Evolutionary conservation across 169 alveolate species (phyloP).

Genomic region (Plasmodium berghei): DNA sequence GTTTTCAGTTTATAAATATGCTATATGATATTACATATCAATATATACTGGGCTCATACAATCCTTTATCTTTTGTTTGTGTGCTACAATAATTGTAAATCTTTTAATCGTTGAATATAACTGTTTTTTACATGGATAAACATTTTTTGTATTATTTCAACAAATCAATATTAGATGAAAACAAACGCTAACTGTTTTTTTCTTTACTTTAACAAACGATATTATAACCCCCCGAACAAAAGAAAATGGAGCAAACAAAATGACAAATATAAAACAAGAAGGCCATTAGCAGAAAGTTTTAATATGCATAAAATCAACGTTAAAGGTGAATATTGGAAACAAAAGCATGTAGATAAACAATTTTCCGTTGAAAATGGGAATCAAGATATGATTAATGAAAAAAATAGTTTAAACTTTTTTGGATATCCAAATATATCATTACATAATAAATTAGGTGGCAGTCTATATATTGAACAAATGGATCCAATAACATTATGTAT

Average conservation of each 20-base stretch:
- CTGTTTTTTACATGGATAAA: no score
- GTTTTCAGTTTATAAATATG: no score
- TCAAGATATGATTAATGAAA: constrained; percentile 69
- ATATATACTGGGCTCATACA: no score
- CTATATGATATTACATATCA: no score
- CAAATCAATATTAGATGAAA: constrained; percentile 17
- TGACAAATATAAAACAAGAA: constrained; percentile 81
- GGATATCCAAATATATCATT: constrained; percentile 86
- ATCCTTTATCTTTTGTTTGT: no score
- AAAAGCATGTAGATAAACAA: constrained; percentile 78
- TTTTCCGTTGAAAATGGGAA: constrained; percentile 76
- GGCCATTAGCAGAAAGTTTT: constrained; percentile 87
- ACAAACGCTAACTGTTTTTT: constrained; percentile 13
- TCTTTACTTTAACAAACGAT: constrained; percentile 30
- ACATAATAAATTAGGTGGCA: constrained; percentile 83
- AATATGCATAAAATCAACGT: constrained; percentile 85
- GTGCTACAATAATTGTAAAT: no score
- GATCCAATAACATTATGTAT: constrained; percentile 83
- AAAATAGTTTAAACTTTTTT: constrained; percentile 82
- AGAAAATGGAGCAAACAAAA: constrained; percentile 90
- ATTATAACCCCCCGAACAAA: constrained; percentile 59
- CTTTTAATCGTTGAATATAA: no score
- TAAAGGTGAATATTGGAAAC: constrained; percentile 88
- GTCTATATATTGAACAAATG: constrained; percentile 85
- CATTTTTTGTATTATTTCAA: no score